Evolutionary conservation across 1,139 yeast genomes (phyloP).

Genomic region (Pneumocystis jirovecii): DNA sequence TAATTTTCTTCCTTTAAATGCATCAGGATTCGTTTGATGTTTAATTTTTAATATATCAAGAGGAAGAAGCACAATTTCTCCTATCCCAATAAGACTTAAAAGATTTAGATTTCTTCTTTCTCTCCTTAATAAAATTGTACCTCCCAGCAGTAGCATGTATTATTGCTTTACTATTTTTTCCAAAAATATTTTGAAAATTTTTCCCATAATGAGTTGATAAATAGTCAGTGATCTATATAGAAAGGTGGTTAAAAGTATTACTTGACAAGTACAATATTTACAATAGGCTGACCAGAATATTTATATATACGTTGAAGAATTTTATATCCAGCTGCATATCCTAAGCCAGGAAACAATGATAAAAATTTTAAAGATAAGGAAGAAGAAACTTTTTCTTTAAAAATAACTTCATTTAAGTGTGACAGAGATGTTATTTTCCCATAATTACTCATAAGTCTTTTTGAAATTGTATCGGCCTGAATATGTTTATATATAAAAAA

Average conservation of each 20-base stretch:
- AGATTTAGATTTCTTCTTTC: background rate
- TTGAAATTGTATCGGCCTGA: conserved; percentile 75
- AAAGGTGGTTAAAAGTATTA: background rate
- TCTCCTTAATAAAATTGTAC: background rate
- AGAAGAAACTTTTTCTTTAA: conserved; percentile 65
- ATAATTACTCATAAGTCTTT: conserved; percentile 92
- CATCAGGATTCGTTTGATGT: conserved; percentile 97
- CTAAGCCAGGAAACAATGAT: conserved; percentile 92
- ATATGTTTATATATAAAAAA: background rate
- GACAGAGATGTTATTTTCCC: conserved; percentile 46
- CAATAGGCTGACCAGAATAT: conserved; percentile 98
- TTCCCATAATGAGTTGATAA: conserved; percentile 59
- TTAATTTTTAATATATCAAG: conserved; percentile 92
- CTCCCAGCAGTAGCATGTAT: conserved; percentile 90
- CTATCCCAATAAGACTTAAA: conserved; percentile 76
- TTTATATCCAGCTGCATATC: conserved; percentile 95
- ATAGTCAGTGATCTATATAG: conserved; percentile 45
- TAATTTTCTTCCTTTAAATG: conserved; percentile 96
- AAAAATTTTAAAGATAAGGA: conserved; percentile 56
- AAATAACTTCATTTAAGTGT: conserved; percentile 72
- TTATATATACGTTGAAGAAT: conserved; percentile 94
- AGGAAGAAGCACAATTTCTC: conserved; percentile 90
- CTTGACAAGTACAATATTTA: conserved; percentile 19
- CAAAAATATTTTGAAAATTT: conserved; percentile 60
- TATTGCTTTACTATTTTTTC: conserved; percentile 90